Evolutionary conservation across 164 flowering plant species (phyloP), one percentile per base, ranked within the genome.

Genomic region (Tetracentron sinense): DNA sequence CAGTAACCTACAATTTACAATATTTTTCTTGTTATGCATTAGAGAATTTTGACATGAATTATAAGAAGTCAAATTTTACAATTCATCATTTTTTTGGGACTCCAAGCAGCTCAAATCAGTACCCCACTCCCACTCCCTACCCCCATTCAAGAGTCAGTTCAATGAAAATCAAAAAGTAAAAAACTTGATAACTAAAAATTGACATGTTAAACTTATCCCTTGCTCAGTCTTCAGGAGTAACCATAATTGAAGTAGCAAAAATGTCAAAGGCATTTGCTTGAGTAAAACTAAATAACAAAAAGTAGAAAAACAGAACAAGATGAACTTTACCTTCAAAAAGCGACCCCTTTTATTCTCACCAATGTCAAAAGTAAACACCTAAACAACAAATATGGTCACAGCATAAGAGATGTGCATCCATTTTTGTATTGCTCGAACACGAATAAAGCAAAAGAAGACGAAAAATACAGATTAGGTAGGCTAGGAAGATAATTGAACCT

Each of bases 301-400:
- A 44, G 19, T n/a, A 22, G 11, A 25, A n/a, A 28, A 15, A 20
- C 21, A 31, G 22, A 27, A n/a, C 14, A 47, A 42, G 4, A 16
- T 8, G 42, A 23, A 42, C 3, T 53, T 25, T 70, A 88, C 98
- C 96, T 94, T 94, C 72, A 94, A 73, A 69, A 94, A 94, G 27
- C 98, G 92, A 16, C 98, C 98, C 71, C 97, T 82, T 64, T 94
- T 70, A 58, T 94, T 94, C 82, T 94, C 98, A 15, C 98, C 97
- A 65, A 94, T 74, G 74, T 94, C 98, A 50, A 94, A 94, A 81
- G 89, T 90, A 66, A 94, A 94, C 44, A 94, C 94, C 98, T 92
- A 75, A 23, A 61, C 26, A 42, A 17, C 48, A 55, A 27, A 14
- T 15, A 59, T 2, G 16, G 54, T 0, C 5, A 21, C 19, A 28